Conservation (phyloP, 1,139 yeast genomes). For the Geotrichum carabidarum region DNA sequence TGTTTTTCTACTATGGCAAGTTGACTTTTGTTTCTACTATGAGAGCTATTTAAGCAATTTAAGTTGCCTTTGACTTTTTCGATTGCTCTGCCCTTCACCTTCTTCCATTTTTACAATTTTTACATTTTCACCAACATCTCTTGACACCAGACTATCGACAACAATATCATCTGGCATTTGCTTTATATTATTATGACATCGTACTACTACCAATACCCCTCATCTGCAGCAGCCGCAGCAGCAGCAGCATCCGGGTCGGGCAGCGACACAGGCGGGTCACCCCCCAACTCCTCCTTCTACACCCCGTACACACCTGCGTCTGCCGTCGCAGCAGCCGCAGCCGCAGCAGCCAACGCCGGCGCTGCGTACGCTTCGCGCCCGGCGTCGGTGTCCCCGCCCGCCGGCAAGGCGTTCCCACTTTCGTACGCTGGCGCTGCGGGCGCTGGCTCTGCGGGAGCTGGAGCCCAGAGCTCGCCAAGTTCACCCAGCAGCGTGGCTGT, state of each 20-base stretch:
- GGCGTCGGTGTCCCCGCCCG: background rate
- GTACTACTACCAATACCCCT: slow-evolving; percentile 5
- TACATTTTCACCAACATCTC: too few relatives aligned
- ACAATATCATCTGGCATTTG: background rate
- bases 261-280: too few relatives aligned
- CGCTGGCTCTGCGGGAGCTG: background rate
- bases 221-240: slow-evolving; percentile 1
- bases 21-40: background rate
- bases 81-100: too few relatives aligned
- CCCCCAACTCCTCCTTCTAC: background rate
- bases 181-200: slow-evolving; percentile 1
- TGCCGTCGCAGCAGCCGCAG: background rate
- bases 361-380: background rate
- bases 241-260: background rate
- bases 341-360: background rate
- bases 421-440: background rate
- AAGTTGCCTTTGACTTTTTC: too few relatives aligned
- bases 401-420: background rate
- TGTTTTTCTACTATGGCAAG: background rate
- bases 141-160: too few relatives aligned
- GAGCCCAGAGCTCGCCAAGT: background rate
- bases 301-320: background rate
- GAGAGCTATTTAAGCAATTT: too few relatives aligned
- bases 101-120: too few relatives aligned
- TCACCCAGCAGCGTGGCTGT: background rate